Evolutionary conservation across 768 basidiomycete species (phyloP), one percentile per base, ranked within the genome.

Genomic region (Dentipellis sp.): DNA sequence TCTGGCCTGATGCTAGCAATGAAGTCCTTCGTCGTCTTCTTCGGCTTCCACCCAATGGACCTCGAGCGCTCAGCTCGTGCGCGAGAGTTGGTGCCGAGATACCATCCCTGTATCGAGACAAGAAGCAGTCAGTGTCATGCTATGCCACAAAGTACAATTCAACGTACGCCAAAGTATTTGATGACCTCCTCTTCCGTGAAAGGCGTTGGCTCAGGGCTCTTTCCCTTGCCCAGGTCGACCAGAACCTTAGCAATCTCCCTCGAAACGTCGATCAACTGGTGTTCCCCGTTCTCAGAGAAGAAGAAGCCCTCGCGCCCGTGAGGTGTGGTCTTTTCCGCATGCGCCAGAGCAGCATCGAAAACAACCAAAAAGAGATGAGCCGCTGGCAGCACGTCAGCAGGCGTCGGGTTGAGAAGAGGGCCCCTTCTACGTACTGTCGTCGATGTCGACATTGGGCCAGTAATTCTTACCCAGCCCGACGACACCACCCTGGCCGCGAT

Each of bases 371-470:
- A 78, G 1, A 78, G 59, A n/a, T 76, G 71, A 8, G 73, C 73
- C 19, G 73, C 78, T 80, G 60, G 6, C 23, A 19, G 6, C 35
- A 10, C 29, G 6, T 29, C 29, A 29, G 29, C 6, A 29, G 29
- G 29, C 29, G 29, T 29, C 3, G 6, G 6, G 29, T 29, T 29
- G 29, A 29, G 29, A 29, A 3, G 29, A 29, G 3, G 6, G 29
- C 29, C 3, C 6, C 3, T 3, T 11, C 7, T 12, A 61, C 58
- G 53, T 55, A 81, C 81, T 68, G 36, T 84, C 82, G 46, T 76
- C 68, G 52, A 83, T 74, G 57, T 82, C 74, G n/a, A 84, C 77
- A 58, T 80, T 70, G 0, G 77, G 75, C 84, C 82, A 87, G 5
- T 80, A 47, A 52, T 84, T 82, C 62, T 73, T 68, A 0, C 86